Evolutionary conservation across 306 rosid species (phyloP).

Genomic region (Dalbergia cochinchinensis): DNA sequence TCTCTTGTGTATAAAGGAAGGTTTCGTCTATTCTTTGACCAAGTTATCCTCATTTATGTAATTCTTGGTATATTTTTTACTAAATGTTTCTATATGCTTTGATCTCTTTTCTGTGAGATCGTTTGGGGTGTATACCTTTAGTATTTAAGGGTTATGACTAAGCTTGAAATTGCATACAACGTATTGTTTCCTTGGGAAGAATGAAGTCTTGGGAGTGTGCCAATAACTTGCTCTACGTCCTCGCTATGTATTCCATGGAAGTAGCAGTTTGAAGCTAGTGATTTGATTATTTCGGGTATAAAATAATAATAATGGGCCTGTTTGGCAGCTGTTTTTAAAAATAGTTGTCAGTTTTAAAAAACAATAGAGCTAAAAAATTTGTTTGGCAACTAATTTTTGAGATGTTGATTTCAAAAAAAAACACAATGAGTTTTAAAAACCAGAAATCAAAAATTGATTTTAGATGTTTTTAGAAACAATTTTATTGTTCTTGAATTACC

Average conservation of each 20-base stretch:
- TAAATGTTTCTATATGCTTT: constrained; percentile 40
- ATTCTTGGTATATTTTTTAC: constrained; percentile 38
- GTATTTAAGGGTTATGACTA: constrained; percentile 26
- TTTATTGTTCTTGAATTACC: too few species aligned
- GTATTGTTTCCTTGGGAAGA: neutral
- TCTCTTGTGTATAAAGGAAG: constrained; percentile 65
- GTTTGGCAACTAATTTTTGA: too few species aligned
- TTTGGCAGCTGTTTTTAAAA: too few species aligned
- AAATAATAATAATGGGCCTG: too few species aligned
- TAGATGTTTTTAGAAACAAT: too few species aligned
- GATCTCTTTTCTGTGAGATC: constrained; percentile 39
- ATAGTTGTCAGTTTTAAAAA: too few species aligned
- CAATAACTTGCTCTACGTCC: neutral
- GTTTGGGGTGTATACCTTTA: constrained; percentile 34
- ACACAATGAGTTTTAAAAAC: too few species aligned
- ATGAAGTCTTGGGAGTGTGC: neutral
- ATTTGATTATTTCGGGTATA: neutral
- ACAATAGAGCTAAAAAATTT: too few species aligned
- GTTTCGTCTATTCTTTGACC: constrained; percentile 63
- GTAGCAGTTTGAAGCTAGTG: neutral
- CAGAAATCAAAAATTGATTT: too few species aligned
- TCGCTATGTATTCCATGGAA: neutral
- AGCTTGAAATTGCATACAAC: constrained; percentile 24
- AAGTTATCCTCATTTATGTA: constrained; percentile 50
- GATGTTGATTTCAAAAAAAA: too few species aligned